A percentile compares a stretch with the other conserved stretches of the same genome.
These are phyloP conservation scores for Falciphora oryzae DNA, from an alignment of 2,329 filamentous ascomycete species.

Conservation along the genomic window DNA sequence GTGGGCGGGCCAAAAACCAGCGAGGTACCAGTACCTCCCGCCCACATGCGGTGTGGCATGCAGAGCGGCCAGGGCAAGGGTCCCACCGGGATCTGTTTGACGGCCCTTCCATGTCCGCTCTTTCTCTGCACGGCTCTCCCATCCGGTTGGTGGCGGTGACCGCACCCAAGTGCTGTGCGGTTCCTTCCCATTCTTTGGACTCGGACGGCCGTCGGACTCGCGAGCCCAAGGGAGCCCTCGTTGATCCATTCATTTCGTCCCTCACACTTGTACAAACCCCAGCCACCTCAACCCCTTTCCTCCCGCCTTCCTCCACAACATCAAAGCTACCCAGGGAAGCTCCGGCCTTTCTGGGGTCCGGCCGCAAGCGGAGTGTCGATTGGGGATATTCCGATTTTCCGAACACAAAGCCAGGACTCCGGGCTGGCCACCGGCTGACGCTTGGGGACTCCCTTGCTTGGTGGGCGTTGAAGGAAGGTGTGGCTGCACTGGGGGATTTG, in stretches of 20 bases:
- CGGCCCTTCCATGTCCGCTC: neutral
- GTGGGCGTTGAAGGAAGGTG: slow-evolving; percentile 2
- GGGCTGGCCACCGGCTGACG: neutral
- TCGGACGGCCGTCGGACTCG: neutral
- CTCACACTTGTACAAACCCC: neutral
- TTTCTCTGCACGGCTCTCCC: neutral
- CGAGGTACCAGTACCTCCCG: neutral
- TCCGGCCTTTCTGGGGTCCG: neutral
- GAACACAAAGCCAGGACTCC: neutral
- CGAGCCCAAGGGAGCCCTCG: neutral
- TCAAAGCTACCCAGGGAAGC: neutral
- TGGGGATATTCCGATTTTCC: slow-evolving; percentile 7
- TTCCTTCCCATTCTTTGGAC: neutral
- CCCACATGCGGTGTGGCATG: neutral
- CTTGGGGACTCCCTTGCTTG: neutral
- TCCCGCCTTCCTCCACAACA: neutral
- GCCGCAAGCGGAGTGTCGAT: slow-evolving; percentile 1
- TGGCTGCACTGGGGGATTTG: slow-evolving; percentile 1
- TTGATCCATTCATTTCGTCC: neutral
- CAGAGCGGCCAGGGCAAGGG: neutral
- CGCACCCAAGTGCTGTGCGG: neutral
- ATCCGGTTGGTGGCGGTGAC: neutral
- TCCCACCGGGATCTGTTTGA: neutral
- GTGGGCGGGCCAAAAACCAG: neutral
- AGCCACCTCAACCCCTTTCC: neutral